Evolutionary conservation across 2,329 filamentous ascomycete genomes (phyloP), one percentile per base, ranked within the genome.

Genomic region (Berkeleyomyces rouxiae): DNA sequence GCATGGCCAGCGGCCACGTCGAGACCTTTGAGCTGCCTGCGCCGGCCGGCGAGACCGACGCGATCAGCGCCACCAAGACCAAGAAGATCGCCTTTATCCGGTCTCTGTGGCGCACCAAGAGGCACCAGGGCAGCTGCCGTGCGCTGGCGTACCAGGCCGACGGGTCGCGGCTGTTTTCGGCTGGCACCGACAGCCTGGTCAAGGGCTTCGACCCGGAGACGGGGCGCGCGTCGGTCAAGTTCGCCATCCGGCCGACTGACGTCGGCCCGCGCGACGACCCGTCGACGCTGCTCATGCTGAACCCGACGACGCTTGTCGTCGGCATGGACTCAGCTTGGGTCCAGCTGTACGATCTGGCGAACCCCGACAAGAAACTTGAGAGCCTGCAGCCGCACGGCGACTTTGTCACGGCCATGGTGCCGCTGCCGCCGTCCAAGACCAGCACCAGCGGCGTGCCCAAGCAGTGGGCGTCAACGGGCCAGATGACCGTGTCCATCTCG

Each of bases 91-190:
- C 58, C 13, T 46, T 62, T 40, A 87, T 97, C 66, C 87, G 91
- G 68, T 89, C 86, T 0, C 76, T 85, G 65, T 99, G 93, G 93
- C 82, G 83, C 68, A 97, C 93, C 4, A 80, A 85, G 67, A 81
- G 93, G 65, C 93, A 99, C 76, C 95, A 96, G 77, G 92, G 90
- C 10, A 96, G 90, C 78, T 97, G 92, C 71, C 82, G 93, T 61
- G 85, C 83, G 65, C 75, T 97, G 62, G 83, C 80, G 3, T 97
- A 91, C 74, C 86, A 84, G 67, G 74, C 83, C 63, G 91, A 96
- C 71, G 93, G 92, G 13, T 76, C 82, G 67, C 79, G 85, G 77
- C 74, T 81, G 64, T 87, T 85, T 71, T 86, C 84, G 10, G 82
- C 83, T 58, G 84, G 84, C 60, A 85, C 78, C 47, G 78, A 84